Evolutionary conservation across 179 eudicot species (phyloP).

Genomic region (Spinacia oleracea): DNA sequence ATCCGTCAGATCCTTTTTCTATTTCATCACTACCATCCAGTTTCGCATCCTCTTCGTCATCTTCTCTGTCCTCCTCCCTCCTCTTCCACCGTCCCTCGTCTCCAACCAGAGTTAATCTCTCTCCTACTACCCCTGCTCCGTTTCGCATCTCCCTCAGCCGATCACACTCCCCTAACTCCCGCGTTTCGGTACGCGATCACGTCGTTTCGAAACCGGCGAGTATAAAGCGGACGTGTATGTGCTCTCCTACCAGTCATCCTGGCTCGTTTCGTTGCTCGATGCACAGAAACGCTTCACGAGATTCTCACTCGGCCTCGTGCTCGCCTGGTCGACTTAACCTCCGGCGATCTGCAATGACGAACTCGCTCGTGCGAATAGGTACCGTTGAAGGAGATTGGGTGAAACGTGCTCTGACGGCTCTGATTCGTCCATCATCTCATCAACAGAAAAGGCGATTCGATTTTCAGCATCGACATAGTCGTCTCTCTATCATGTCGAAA

Average conservation of each 20-base stretch:
- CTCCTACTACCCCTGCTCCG: conserved; percentile 36
- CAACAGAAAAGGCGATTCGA: conserved; percentile 66
- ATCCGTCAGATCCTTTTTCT: conserved; percentile 32
- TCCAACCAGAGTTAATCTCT: conserved; percentile 73
- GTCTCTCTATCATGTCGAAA: conserved; percentile 70
- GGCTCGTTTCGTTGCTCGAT: conserved; percentile 81
- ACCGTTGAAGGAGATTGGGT: conserved; percentile 95
- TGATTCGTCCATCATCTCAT: conserved; percentile 93
- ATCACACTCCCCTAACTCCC: conserved; percentile 55
- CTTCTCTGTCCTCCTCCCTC: conserved; percentile 32
- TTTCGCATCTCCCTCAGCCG: conserved; percentile 68
- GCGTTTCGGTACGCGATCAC: conserved; percentile 50
- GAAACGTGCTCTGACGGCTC: conserved; percentile 74
- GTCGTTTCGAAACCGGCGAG: conserved; percentile 41
- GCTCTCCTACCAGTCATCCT: conserved; percentile 88
- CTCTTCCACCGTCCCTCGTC: conserved; percentile 58
- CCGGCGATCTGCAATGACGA: conserved; percentile 90
- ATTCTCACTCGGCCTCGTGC: conserved; percentile 34
- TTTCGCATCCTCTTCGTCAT: conserved; percentile 38
- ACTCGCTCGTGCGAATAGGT: conserved; percentile 83
- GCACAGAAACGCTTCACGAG: conserved; percentile 43
- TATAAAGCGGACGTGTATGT: conserved; percentile 71
- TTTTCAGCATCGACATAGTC: conserved; percentile 69
- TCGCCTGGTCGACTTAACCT: conserved; percentile 63
- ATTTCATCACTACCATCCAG: conserved; percentile 37